Base-by-base conservation (phyloP, 768 basidiomycete species). In the Calvatia gigantea region DNA sequence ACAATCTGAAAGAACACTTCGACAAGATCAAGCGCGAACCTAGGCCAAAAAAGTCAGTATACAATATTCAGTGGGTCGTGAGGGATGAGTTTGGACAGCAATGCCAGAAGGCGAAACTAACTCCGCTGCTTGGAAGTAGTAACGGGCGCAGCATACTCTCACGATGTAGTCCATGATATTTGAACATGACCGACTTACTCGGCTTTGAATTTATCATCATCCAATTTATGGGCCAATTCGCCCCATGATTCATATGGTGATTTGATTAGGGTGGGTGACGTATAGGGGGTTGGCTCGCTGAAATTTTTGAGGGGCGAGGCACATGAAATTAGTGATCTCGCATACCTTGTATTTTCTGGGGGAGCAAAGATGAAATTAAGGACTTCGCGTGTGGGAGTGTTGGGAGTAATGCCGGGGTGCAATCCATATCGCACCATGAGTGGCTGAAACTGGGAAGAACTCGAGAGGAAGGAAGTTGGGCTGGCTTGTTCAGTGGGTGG, bases 1-100 rank as follows among this genome's bases (percentile, higher is more conserved):
- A 91, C 89, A 58, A 91, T 90, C 69, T 95, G 91, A 68, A 96
- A 95, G 73, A 87, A 98, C 42, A 95, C 92, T 71, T 97, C 93
- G 65, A 96, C 86, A 51, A 97, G 86, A 72, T 98, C 94, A 50
- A 89, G 83, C 2, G 93, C 89, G 65, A 98, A 91, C 71, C 94
- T 97, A 65, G 54, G 57, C 49, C 62, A 61, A 44, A 54, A 50
- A 44, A 55, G 60, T 61, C 39, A 58, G 58, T 44, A 38, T 35
- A 23, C 23, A 49, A 57, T 45, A 27, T 50, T 59, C 35, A 55
- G 58, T 45, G 54, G 48, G 59, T 54, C 50, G 56, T 45, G 33
- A 50, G 56, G 42, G 56, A 46, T n/a, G n/a, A n/a, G n/a, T n/a
- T n/a, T n/a, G 60, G 61, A 58, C 53, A 52, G 38, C 53, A 53